Evolutionary conservation across 176 grass and related monocot species (phyloP).

Genomic region (Elaeis guineensis): DNA sequence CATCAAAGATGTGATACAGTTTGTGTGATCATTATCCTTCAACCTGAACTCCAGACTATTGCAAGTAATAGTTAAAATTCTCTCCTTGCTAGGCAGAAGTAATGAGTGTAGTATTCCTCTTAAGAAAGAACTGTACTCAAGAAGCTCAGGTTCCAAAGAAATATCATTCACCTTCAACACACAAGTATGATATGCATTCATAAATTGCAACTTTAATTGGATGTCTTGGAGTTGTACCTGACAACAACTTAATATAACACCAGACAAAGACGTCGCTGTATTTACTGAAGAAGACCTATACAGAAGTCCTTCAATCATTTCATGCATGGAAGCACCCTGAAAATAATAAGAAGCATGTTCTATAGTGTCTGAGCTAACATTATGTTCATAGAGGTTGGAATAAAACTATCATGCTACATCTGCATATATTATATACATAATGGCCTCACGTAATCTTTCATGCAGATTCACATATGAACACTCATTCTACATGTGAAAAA

Average conservation of each 20-base stretch:
- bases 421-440: not conserved
- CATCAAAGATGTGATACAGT: conserved; percentile 39
- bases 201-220: conserved; percentile 23
- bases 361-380: conserved; percentile 1
- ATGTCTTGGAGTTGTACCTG: conserved; percentile 32
- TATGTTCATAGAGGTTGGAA: not conserved
- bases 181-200: conserved; percentile 7
- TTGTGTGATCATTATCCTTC: conserved; percentile 47
- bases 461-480: too few relatives aligned
- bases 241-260: conserved; percentile 41
- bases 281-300: conserved; percentile 44
- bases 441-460: too few relatives aligned
- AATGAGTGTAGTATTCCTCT: conserved; percentile 47
- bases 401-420: not conserved
- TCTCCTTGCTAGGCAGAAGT: conserved; percentile 40
- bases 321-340: conserved; percentile 60
- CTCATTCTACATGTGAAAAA: too few relatives aligned
- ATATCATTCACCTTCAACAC: conserved; percentile 32
- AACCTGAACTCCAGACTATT: conserved; percentile 38
- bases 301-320: conserved; percentile 43
- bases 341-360: conserved; percentile 11
- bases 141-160: conserved; percentile 41
- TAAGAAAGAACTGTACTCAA: conserved; percentile 45
- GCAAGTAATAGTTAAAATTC: conserved; percentile 42
- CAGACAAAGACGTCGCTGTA: conserved; percentile 27